Conservation (phyloP, 768 basidiomycete species). For the Rhodotorula babjevae region DNA sequence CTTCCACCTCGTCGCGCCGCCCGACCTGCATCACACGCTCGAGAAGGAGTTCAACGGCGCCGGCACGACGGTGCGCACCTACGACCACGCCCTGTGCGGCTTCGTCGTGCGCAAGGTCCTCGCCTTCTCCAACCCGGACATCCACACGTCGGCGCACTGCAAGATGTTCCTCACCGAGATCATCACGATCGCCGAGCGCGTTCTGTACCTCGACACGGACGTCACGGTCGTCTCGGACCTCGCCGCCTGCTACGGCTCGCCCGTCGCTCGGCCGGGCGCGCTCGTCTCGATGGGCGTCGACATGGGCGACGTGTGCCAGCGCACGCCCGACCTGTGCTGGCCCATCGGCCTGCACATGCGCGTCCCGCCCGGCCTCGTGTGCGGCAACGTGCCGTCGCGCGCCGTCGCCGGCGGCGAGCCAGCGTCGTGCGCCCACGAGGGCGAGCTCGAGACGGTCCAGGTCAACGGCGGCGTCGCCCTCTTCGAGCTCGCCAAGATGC, state of each 20-base stretch:
- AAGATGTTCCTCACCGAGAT: slow-evolving; percentile 40
- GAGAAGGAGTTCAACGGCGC: slow-evolving; percentile 14
- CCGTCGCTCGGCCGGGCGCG: background rate
- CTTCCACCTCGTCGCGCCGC: slow-evolving; percentile 35
- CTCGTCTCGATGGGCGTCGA: slow-evolving; percentile 37
- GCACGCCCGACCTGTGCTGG: slow-evolving; percentile 32
- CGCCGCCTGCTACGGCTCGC: slow-evolving; percentile 21
- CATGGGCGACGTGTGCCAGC: slow-evolving; percentile 39
- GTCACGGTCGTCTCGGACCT: slow-evolving; percentile 32
- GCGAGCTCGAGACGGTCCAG: slow-evolving; percentile 33
- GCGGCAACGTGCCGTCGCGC: slow-evolving; percentile 29
- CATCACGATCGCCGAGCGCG: slow-evolving; percentile 25
- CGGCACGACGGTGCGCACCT: slow-evolving; percentile 13
- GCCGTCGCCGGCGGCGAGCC: background rate
- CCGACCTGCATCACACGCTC: slow-evolving; percentile 19
- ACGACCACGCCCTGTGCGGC: slow-evolving; percentile 35
- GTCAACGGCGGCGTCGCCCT: slow-evolving; percentile 38
- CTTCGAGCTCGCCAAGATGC: slow-evolving; percentile 29
- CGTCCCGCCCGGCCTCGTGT: slow-evolving; percentile 21
- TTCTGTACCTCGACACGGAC: slow-evolving; percentile 40
- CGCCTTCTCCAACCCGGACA: slow-evolving; percentile 34
- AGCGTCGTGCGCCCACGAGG: slow-evolving; percentile 17
- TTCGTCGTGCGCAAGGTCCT: slow-evolving; percentile 11
- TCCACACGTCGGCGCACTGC: slow-evolving; percentile 38
- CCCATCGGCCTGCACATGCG: slow-evolving; percentile 35